A percentile compares a stretch with the other conserved stretches of the same genome.
Conservation (phyloP, 2,329 filamentous ascomycete species). For the Trichoderma lentiforme region DNA sequence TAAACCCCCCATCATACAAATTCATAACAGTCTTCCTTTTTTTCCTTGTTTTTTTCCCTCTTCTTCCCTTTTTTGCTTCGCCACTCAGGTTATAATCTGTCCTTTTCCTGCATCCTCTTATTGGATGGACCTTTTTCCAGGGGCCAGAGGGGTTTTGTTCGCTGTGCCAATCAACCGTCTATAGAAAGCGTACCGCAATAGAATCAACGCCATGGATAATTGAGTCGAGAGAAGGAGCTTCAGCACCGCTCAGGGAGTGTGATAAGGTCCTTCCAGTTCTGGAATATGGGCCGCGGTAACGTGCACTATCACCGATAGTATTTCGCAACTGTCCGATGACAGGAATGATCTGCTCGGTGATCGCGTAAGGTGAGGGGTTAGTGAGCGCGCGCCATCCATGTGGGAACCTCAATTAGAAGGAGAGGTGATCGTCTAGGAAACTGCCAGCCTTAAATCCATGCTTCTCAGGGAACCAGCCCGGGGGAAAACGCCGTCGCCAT, state of each 20-base stretch:
- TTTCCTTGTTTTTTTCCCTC: background rate
- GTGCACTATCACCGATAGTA: background rate
- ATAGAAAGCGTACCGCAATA: conserved; percentile 10
- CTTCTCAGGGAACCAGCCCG: conserved; percentile 7
- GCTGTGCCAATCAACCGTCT: conserved; percentile 6
- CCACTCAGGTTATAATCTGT: background rate
- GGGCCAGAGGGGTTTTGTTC: background rate
- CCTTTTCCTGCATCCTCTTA: background rate
- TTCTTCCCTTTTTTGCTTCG: background rate
- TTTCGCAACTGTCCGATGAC: conserved; percentile 1
- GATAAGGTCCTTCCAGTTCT: conserved; percentile 10
- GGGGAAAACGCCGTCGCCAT: conserved; percentile 18
- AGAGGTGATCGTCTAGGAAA: background rate
- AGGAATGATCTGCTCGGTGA: conserved; percentile 16
- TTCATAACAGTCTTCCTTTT: background rate
- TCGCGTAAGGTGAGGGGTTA: conserved; percentile 2
- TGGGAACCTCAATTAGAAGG: background rate
- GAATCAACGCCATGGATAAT: background rate
- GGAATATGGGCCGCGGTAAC: background rate
- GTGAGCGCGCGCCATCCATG: conserved; percentile 11
- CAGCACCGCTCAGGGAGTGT: background rate
- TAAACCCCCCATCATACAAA: conserved; percentile 17
- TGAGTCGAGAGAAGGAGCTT: background rate
- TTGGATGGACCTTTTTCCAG: background rate
- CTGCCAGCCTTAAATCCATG: background rate